Base-by-base conservation (phyloP, 2,329 filamentous ascomycete species). In the Ramularia endophylla region DNA sequence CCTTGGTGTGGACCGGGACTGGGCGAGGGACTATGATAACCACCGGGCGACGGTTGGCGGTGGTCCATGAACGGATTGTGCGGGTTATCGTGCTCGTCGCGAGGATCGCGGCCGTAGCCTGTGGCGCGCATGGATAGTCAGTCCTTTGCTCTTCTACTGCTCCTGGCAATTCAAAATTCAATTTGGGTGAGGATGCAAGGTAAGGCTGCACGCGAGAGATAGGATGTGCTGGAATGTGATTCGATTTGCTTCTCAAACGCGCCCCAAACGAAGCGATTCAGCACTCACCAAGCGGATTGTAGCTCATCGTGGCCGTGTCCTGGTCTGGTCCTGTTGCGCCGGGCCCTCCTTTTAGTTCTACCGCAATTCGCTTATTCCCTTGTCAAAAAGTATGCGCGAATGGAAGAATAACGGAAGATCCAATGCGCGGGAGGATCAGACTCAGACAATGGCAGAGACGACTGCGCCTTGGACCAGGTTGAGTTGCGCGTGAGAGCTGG, bases 11-110 rank as follows among this genome's bases (percentile, higher is more conserved):
- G 82, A 36, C 80, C 83, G 25, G 87, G 86, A 33, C 87, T 92
- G 39, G 86, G 82, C 36, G 80, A 83, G 25, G 87, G 86, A 34
- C 87, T 92, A 39, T 86, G 85, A 42, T 85, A 79, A 53, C 83
- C 78, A 62, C 71, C 60, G 59, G 63, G 63, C 75, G 56, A 54
- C 38, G 38, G 27, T 8, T 49, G 44, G 41, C 43, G 49, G 22
- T 42, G 43, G 35, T 53, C 47, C 51, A 52, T 52, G 47, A 52
- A 53, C 22, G 51, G 48, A 17, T 47, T 47, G 17, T 47, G 37
- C 11, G 31, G 40, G 36, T 47, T 46, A 31, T 49, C 33, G 27
- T 44, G 39, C 30, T 41, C 44, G 41, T 51, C 44, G 40, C 47
- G 43, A 19, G 46, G 46, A 22, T 42, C 44, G 38, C 41, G 51